Conservation (phyloP, 257 asterid species). For the Plantago elongata region DNA sequence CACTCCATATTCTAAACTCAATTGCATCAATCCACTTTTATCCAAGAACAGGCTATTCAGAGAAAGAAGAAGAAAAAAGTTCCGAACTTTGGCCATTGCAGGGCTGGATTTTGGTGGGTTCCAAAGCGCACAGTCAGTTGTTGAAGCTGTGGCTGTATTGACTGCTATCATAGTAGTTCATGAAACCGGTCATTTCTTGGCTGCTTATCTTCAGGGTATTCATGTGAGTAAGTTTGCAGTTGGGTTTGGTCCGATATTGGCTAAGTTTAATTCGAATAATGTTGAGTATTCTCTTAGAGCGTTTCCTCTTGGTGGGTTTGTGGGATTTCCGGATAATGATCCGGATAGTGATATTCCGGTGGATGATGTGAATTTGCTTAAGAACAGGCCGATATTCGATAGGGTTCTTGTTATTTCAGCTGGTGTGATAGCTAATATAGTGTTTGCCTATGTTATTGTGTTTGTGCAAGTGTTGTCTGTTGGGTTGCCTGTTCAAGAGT, state of each 20-base stretch:
- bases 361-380: constrained; percentile 76
- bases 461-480: constrained; percentile 70
- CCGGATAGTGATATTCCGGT: constrained; percentile 90
- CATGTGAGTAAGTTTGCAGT: constrained; percentile 96
- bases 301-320: constrained; percentile 95
- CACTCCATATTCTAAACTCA: constrained; percentile 30
- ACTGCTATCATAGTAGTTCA: constrained; percentile 85
- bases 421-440: constrained; percentile 85
- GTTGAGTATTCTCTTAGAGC: constrained; percentile 95
- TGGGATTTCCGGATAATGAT: constrained; percentile 96
- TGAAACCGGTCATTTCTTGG: constrained; percentile 89
- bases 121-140: constrained; percentile 68
- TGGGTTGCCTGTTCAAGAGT: constrained; percentile 97
- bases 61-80: constrained; percentile 31
- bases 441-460: constrained; percentile 73
- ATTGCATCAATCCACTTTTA: constrained; percentile 31
- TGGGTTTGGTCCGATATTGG: constrained; percentile 95
- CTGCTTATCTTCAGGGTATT: constrained; percentile 91
- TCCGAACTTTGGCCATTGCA: constrained; percentile 42
- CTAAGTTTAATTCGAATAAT: constrained; percentile 69
- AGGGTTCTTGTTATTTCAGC: constrained; percentile 88
- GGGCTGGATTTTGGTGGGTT: constrained; percentile 67
- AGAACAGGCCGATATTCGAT: constrained; percentile 80
- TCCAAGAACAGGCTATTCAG: constrained; percentile 21
- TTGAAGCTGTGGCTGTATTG: constrained; percentile 75